phyloP scores from a whole-genome alignment of 345 rosid genomes.

The Passiflora organensis region DNA sequence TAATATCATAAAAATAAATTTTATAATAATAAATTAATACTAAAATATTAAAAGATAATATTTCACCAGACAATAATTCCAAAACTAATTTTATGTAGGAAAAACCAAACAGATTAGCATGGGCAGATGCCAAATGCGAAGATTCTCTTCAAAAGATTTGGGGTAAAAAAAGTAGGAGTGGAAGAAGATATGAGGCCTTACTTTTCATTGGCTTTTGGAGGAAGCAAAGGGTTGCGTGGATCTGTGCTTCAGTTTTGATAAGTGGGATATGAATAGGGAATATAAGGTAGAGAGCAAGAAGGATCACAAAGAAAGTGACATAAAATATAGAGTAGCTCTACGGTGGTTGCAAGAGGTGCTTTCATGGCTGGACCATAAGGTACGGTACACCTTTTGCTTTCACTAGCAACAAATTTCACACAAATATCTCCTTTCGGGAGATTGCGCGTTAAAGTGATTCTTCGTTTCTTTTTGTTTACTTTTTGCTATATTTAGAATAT shows the following conservation, averaged over 20 bases:
- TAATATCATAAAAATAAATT: too few species aligned
- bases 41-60: too few species aligned
- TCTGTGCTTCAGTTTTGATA: neutral
- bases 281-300: slow-evolving; percentile 14
- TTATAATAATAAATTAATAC: too few species aligned
- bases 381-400: neutral
- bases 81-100: too few species aligned
- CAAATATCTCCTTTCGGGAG: neutral
- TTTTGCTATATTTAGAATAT: too few species aligned
- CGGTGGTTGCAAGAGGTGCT: neutral
- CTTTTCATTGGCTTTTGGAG: slow-evolving; percentile 21
- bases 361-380: slow-evolving; percentile 6
- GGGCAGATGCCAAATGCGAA: neutral
- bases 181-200: neutral
- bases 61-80: too few species aligned
- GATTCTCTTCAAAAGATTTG: neutral
- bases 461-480: too few species aligned
- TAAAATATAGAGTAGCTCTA: neutral
- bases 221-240: slow-evolving; percentile 10
- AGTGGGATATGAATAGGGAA: slow-evolving; percentile 9
- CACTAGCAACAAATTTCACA: neutral
- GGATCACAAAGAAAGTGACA: neutral
- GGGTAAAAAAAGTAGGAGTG: neutral
- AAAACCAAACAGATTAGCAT: too few species aligned
- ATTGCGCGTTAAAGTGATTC: too few species aligned